These are phyloP conservation scores for Liriodendron chinense DNA, from an alignment of 164 flowering plant genomes.

Conservation along the genomic window DNA sequence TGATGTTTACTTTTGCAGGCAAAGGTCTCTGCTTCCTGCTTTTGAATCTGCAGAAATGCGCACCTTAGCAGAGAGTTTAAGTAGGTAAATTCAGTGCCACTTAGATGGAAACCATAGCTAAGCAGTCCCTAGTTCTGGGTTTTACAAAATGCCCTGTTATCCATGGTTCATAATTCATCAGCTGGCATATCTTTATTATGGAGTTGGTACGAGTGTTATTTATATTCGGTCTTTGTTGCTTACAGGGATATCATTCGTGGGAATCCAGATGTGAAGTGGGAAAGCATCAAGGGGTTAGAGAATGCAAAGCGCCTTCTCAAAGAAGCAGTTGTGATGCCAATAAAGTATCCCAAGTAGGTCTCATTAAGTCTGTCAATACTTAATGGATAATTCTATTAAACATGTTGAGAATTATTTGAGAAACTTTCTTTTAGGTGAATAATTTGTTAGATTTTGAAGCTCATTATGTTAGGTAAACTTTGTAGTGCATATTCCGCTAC, in stretches of 20 bases:
- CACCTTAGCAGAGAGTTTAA: constrained; percentile 77
- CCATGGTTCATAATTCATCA: no score
- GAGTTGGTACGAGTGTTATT: neutral
- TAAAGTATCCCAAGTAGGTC: constrained; percentile 97
- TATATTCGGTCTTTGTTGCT: neutral
- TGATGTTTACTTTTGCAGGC: constrained; percentile 44
- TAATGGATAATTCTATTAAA: constrained; percentile 5
- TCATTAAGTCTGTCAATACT: neutral
- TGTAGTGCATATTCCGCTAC: neutral
- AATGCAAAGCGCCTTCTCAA: constrained; percentile 90
- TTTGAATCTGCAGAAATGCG: constrained; percentile 91
- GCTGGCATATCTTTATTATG: neutral
- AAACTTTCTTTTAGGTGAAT: neutral
- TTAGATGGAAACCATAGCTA: no score
- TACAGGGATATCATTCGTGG: constrained; percentile 93
- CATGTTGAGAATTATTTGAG: neutral
- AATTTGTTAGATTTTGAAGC: neutral
- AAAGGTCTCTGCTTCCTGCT: constrained; percentile 74
- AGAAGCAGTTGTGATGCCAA: constrained; percentile 99
- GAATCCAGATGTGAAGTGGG: constrained; percentile 97
- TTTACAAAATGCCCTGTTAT: no score
- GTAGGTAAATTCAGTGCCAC: constrained; percentile 52
- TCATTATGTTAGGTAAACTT: neutral
- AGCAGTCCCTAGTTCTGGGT: no score
- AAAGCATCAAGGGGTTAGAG: constrained; percentile 90